Conservation (phyloP, 208 protist species). For the Trypanosomatidae sp. region DNA sequence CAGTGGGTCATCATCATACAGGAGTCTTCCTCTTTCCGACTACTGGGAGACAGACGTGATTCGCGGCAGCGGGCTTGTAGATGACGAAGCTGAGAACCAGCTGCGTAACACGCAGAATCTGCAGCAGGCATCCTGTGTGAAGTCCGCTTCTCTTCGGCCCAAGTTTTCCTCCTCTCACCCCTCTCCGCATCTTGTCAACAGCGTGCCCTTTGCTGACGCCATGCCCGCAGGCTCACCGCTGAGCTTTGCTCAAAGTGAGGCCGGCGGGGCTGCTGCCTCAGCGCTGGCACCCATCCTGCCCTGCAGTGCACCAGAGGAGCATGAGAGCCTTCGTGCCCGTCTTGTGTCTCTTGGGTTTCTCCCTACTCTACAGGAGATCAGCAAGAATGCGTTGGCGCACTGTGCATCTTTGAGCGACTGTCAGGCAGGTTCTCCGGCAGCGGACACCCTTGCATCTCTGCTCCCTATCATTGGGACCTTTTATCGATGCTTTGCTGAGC, state of each 20-base stretch:
- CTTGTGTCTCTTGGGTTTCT: constrained; percentile 45
- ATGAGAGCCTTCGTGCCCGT: constrained; percentile 23
- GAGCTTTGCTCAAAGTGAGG: constrained; percentile 6
- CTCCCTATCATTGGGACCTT: constrained; percentile 8
- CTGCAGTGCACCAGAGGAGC: not conserved
- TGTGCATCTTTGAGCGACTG: not conserved
- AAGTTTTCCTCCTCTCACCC: not conserved
- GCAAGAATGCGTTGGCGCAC: constrained; percentile 11
- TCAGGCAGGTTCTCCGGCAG: not conserved
- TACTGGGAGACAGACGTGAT: constrained; percentile 19
- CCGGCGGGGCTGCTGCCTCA: not conserved
- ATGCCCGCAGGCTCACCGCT: constrained; percentile 11
- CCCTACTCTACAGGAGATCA: constrained; percentile 30
- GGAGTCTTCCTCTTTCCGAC: not conserved
- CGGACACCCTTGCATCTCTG: not conserved
- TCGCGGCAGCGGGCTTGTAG: constrained; percentile 16
- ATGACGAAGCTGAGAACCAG: constrained; percentile 7
- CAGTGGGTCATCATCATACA: not conserved
- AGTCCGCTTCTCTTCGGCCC: not conserved
- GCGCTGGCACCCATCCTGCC: not conserved
- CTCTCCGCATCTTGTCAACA: not conserved
- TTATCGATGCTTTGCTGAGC: constrained; percentile 20
- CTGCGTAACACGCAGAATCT: not conserved
- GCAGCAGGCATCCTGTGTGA: not conserved
- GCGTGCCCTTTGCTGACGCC: not conserved